Evolutionary conservation across 306 rosid species (phyloP).

Genomic region (Begonia masoniana): DNA sequence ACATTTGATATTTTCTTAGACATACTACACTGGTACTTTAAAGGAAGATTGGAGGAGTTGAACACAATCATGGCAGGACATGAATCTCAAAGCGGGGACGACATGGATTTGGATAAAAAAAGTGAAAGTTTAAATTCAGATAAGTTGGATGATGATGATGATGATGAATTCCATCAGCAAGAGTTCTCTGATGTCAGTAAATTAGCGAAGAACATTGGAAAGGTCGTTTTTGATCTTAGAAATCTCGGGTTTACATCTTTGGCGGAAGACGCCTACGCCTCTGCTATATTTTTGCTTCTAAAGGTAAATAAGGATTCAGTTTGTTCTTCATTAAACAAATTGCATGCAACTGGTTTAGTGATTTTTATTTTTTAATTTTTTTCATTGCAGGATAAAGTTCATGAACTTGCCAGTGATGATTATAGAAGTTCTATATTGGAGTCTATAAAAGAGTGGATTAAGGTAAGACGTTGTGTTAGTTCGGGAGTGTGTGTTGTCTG

Average conservation of each 20-base stretch:
- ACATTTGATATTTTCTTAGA: constrained; percentile 25
- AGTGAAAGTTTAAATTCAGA: constrained; percentile 33
- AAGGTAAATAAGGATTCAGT: constrained; percentile 35
- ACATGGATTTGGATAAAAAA: constrained; percentile 62
- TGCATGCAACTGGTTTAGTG: no score
- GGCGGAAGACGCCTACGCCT: constrained; percentile 99
- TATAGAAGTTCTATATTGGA: constrained; percentile 77
- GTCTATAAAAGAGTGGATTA: constrained; percentile 86
- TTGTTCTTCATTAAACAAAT: background rate
- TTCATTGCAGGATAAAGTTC: constrained; percentile 65
- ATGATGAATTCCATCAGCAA: constrained; percentile 46
- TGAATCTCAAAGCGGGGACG: constrained; percentile 38
- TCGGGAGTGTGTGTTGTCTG: background rate
- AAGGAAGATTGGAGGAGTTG: constrained; percentile 77
- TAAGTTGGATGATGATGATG: constrained; percentile 70
- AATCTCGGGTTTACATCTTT: constrained; percentile 87
- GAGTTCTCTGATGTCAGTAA: constrained; percentile 59
- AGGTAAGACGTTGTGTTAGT: constrained; percentile 23
- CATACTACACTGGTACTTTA: constrained; percentile 89
- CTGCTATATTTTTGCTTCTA: constrained; percentile 81
- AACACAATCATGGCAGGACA: constrained; percentile 55
- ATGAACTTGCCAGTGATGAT: constrained; percentile 81
- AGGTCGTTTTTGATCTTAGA: constrained; percentile 78
- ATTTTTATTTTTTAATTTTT: constrained; percentile 9
- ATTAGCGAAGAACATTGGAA: constrained; percentile 82